These are phyloP conservation scores for Ocimum tenuiflorum DNA, from an alignment of 257 asterid genomes.

Conservation along the genomic window DNA sequence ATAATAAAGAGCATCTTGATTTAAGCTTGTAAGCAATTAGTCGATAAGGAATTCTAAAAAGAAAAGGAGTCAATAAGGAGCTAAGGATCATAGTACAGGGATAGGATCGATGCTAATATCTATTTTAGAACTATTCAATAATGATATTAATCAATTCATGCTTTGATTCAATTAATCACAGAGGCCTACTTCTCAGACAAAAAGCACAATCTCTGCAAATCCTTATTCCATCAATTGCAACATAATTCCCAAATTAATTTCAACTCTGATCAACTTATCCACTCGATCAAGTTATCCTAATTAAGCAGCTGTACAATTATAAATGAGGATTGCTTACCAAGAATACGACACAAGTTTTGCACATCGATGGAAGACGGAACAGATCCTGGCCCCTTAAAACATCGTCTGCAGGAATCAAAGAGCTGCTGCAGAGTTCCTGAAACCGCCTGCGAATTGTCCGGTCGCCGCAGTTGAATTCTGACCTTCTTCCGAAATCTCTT, in stretches of 20 bases:
- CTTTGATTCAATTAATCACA: too few relatives aligned
- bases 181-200: neutral
- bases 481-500: conserved; percentile 31
- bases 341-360: conserved; percentile 33
- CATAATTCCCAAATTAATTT: too few relatives aligned
- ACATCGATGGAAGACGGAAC: conserved; percentile 48
- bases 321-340: conserved; percentile 37
- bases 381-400: conserved; percentile 49
- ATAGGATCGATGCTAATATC: neutral
- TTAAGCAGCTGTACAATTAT: neutral
- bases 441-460: neutral
- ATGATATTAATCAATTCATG: neutral
- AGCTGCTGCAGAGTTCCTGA: conserved; percentile 41
- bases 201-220: too few relatives aligned
- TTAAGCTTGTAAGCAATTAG: neutral
- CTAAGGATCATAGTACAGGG: neutral
- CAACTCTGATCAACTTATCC: too few relatives aligned
- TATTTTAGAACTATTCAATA: too few relatives aligned
- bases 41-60: too few relatives aligned
- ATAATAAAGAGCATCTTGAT: too few relatives aligned
- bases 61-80: too few relatives aligned
- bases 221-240: too few relatives aligned
- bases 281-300: too few relatives aligned
- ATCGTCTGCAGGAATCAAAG: conserved; percentile 39
- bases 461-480: conserved; percentile 24